Evolutionary conservation across 805 yeast species (phyloP), one percentile per base, ranked within the genome.

Genomic region (Candida tammaniensis): DNA sequence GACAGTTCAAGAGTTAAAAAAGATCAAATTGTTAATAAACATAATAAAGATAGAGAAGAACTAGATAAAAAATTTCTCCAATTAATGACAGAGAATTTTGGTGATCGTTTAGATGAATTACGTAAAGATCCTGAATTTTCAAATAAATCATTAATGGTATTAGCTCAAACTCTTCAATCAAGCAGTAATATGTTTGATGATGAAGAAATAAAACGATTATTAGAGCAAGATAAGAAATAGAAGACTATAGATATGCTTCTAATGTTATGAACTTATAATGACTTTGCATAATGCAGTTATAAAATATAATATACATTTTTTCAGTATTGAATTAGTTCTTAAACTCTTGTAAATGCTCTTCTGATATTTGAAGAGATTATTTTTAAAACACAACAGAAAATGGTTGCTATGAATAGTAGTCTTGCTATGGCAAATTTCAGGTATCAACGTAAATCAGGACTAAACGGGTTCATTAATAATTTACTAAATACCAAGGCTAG

Each of bases 121-220:
- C 74, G 88, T 51, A 65, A 68, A 35, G 76, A 79, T 22, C 81
- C 80, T 7, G 87, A 82, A 52, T 82, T 82, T 48, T 59, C 58
- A 7, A 70, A 65, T 19, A 74, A 72, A 45, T 78, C 85, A 17
- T 62, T 82, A 37, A 71, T 72, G 9, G 47, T 75, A 33, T 55
- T 79, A 46, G 84, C 82, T 3, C 73, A 74, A 44, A 64, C 77
- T 6, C 61, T 79, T 34, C 80, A 78, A 49, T 72, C 74, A 24
- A 80, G 82, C 10, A 65, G 74, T 11, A 72, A 76, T 43, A 65
- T 79, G 60, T 79, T 78, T 54, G 82, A 78, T 47, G 69, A 68
- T 19, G 80, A 75, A 5, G 45, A 42, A 21, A 24, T 42, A 2
- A 24, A 20, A 14, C n/a, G 33, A 19, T 26, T 40, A 16, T 10